These are phyloP conservation scores for Nicotiana tabacum DNA, from an alignment of 257 asterid genomes.

Conservation along the genomic window DNA sequence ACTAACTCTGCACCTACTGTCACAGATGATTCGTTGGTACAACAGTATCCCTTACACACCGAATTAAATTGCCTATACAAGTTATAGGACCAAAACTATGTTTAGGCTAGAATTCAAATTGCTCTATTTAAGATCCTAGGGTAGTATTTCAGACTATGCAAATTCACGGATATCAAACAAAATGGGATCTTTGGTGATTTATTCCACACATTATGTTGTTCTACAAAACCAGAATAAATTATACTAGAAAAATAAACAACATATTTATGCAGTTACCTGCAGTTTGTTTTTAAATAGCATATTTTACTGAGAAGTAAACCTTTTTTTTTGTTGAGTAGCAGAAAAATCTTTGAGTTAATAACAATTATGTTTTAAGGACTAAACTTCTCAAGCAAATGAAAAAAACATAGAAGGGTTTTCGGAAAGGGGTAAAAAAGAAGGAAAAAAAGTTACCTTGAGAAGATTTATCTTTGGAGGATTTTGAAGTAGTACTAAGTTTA, in stretches of 20 bases:
- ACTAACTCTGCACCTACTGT: neutral
- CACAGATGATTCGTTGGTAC: neutral
- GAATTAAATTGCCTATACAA: neutral
- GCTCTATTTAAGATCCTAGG: neutral
- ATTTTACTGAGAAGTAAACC: neutral
- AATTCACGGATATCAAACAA: neutral
- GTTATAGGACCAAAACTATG: neutral
- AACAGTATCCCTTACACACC: neutral
- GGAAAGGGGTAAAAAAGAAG: neutral
- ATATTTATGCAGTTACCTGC: neutral
- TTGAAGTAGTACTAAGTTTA: neutral
- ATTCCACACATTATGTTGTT: neutral
- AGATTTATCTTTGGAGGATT: conserved; percentile 30
- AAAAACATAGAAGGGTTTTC: no score
- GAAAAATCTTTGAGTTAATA: neutral
- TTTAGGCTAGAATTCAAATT: neutral
- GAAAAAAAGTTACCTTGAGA: conserved; percentile 34
- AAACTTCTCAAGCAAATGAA: neutral
- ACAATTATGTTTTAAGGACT: neutral
- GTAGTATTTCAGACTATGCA: neutral
- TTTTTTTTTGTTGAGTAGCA: neutral
- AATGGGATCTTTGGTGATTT: neutral
- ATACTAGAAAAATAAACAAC: neutral
- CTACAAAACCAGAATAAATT: neutral
- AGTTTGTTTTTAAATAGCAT: neutral